These are phyloP conservation scores for Barnettozyma botsteinii DNA, from an alignment of 805 yeast species.

Conservation along the genomic window DNA sequence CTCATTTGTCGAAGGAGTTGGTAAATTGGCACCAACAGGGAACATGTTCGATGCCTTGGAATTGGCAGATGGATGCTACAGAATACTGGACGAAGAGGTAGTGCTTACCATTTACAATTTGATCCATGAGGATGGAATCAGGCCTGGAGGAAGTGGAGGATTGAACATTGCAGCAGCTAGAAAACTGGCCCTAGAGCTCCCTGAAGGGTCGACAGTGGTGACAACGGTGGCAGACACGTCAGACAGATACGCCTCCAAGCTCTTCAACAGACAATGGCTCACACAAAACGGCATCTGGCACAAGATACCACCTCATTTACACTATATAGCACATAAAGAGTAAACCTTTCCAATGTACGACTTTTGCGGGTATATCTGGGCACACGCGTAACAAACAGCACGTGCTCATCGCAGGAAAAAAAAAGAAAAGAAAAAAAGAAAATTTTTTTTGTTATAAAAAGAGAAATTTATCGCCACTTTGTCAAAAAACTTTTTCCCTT, in stretches of 20 bases:
- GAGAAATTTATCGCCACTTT: slow-evolving; percentile 6
- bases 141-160: slow-evolving; percentile 23
- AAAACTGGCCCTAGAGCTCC: slow-evolving; percentile 17
- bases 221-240: slow-evolving; percentile 22
- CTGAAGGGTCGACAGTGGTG: slow-evolving; percentile 23
- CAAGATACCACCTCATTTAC: slow-evolving; percentile 15
- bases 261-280: slow-evolving; percentile 19
- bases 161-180: slow-evolving; percentile 21
- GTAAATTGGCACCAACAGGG: slow-evolving; percentile 20
- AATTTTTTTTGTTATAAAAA: not conserved
- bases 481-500: slow-evolving; percentile 4
- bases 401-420: not conserved
- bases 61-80: slow-evolving; percentile 14
- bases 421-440: not conserved
- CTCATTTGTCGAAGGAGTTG: slow-evolving; percentile 25
- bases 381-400: not conserved
- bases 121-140: slow-evolving; percentile 15
- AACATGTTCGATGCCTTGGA: slow-evolving; percentile 18
- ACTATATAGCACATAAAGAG: slow-evolving; percentile 18
- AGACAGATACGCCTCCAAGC: slow-evolving; percentile 21
- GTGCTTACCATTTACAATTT: slow-evolving; percentile 15
- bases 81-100: slow-evolving; percentile 17
- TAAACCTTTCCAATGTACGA: too few species aligned
- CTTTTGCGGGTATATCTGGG: too few species aligned
- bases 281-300: slow-evolving; percentile 20